Base-by-base conservation (phyloP, 1,284 basidiomycete species). In the Dichomitus squalens region DNA sequence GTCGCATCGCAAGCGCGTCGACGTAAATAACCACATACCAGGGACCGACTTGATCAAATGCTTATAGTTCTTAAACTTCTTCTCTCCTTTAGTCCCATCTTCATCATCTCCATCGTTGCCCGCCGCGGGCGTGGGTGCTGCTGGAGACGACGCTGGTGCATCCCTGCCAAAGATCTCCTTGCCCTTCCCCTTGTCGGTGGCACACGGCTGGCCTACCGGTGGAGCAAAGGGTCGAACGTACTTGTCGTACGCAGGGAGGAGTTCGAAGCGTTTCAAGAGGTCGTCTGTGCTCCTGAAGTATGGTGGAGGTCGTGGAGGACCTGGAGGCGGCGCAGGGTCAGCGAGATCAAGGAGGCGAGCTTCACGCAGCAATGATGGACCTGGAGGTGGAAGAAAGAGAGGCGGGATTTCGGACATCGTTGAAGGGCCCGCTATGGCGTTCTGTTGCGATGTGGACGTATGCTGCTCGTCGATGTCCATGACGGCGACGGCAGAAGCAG, bases 61-160 rank as follows among this genome's bases (percentile, higher is more conserved):
- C 67, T 82, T 88, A 66, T 92, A 92, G 62, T 89, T 89, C 78
- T 87, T 88, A 75, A 82, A 85, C 80, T 87, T 91, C 79, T 88
- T 90, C 68, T 88, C 87, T 53, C 83, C 85, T 66, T 72, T 74
- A 7, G 58, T 64, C 16, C 71, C 75, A 0, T 74, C 78, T 21
- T 83, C 84, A 12, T 86, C 86, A 53, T 84, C 84, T 54, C 70
- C 81, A 66, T 82, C 78, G 55, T 74, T 76, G 52, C 56, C 69
- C 38, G 70, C 75, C 36, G 74, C 79, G n/a, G 78, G 78, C n/a
- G 74, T 77, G 11, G 51, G 55, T 53, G 72, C 73, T 47, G 69
- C 68, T 40, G 68, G 62, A 3, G 67, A 61, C 9, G 66, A 64
- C 3, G 70, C 70, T 40, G 67, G 67, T 55, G 65, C 69, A 57